Conservation (phyloP, 371 early-diverging fungal species). For the Syncephalastrum contaminatum region DNA sequence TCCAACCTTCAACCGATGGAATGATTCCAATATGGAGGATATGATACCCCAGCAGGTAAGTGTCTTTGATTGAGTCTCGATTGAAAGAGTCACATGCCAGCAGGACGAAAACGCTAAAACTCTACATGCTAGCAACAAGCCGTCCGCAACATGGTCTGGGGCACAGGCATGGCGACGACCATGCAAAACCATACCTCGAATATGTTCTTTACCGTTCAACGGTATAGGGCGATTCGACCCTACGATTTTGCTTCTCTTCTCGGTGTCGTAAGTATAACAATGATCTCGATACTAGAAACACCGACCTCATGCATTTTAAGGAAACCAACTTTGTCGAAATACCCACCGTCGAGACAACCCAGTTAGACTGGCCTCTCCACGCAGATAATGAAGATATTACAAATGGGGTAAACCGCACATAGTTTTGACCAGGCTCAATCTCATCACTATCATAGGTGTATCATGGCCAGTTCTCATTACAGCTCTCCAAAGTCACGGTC, state of each 20-base stretch:
- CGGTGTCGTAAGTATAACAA: conserved; percentile 28
- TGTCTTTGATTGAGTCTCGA: conserved; percentile 8
- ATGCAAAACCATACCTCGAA: conserved; percentile 24
- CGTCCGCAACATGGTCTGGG: conserved; percentile 21
- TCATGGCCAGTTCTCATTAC: conserved; percentile 33
- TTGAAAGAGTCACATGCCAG: neutral
- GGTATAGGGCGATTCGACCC: conserved; percentile 33
- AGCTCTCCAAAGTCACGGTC: conserved; percentile 28
- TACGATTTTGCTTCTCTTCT: conserved; percentile 23
- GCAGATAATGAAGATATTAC: conserved; percentile 14
- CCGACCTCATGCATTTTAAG: conserved; percentile 9
- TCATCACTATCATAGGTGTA: conserved; percentile 15
- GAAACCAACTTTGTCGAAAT: conserved; percentile 32
- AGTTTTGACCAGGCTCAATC: neutral
- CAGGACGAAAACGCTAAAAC: no score
- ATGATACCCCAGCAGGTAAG: conserved; percentile 27
- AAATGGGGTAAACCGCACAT: conserved; percentile 13
- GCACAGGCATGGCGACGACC: conserved; percentile 23
- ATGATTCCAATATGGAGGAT: conserved; percentile 5
- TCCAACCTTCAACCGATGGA: conserved; percentile 31
- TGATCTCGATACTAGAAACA: neutral
- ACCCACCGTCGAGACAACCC: conserved; percentile 21
- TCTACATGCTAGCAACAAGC: no score
- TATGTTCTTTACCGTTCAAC: conserved; percentile 24
- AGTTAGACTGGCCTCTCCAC: conserved; percentile 34